These are phyloP conservation scores for Pinus taeda DNA, from an alignment of 75 land plant genomes.

Conservation along the genomic window DNA sequence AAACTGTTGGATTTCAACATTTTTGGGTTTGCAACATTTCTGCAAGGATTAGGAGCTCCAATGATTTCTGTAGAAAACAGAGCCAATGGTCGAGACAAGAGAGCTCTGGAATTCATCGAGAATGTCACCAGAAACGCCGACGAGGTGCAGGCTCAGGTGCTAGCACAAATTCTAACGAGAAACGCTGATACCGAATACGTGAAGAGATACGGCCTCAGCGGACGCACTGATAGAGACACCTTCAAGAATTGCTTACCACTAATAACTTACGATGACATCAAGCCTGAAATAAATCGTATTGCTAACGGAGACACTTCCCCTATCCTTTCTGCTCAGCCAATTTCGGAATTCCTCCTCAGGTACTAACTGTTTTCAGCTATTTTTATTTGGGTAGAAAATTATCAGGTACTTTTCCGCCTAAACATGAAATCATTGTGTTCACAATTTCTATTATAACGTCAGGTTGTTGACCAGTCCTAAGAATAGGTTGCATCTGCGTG, in stretches of 20 bases:
- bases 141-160: constrained; percentile 38
- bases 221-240: constrained; percentile 28
- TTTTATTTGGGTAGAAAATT: constrained; percentile 13
- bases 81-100: constrained; percentile 1
- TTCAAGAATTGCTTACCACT: constrained; percentile 66
- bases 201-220: constrained; percentile 44
- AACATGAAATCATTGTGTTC: too few species aligned
- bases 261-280: constrained; percentile 52
- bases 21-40: too few species aligned
- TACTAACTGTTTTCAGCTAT: background rate
- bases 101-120: constrained; percentile 41
- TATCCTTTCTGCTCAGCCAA: constrained; percentile 68
- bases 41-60: background rate
- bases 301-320: constrained; percentile 77
- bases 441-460: background rate
- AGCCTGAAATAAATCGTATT: constrained; percentile 62
- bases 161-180: constrained; percentile 33
- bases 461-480: constrained; percentile 16
- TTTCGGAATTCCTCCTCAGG: constrained; percentile 76
- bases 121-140: constrained; percentile 38
- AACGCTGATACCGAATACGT: constrained; percentile 47
- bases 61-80: background rate
- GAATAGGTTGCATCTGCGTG: constrained; percentile 68
- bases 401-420: constrained; percentile 42
- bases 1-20: too few species aligned